Percentiles rank a stretch among this genome's conserved stretches.
phyloP scores from a whole-genome alignment of 108 stramenopile genomes.

The Parietichytrium sp. region DNA sequence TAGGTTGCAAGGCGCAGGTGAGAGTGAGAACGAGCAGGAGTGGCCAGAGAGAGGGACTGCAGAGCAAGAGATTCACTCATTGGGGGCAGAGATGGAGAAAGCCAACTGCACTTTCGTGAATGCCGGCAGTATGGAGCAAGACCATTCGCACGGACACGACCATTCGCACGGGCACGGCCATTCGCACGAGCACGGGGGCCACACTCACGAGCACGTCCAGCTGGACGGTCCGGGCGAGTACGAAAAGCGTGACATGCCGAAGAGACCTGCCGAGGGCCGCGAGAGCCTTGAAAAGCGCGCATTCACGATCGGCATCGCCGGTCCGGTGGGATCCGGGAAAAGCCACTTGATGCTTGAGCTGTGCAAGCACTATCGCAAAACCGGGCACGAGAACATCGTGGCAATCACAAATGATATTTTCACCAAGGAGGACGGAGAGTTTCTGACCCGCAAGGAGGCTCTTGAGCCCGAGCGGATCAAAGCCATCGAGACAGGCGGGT shows the following conservation, averaged over 20 bases:
- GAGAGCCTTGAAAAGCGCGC: slow-evolving; percentile 64
- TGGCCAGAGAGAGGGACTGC: too few species aligned
- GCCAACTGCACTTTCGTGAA: slow-evolving; percentile 27
- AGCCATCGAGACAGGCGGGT: slow-evolving; percentile 96
- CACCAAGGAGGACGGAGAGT: slow-evolving; percentile 95
- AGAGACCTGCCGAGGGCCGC: background rate
- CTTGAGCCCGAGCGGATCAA: slow-evolving; percentile 72
- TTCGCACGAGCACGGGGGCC: slow-evolving; percentile 47
- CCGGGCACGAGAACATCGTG: slow-evolving; percentile 38
- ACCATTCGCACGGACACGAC: background rate
- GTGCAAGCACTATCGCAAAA: slow-evolving; percentile 62
- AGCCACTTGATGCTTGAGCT: slow-evolving; percentile 79
- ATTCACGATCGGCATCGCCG: slow-evolving; percentile 88
- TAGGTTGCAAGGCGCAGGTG: too few species aligned
- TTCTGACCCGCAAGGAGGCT: slow-evolving; percentile 75
- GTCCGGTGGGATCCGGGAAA: slow-evolving; percentile 84
- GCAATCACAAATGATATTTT: slow-evolving; percentile 98
- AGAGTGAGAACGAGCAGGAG: too few species aligned
- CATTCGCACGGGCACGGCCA: slow-evolving; percentile 44
- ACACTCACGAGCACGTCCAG: slow-evolving; percentile 51
- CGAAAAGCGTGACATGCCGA: slow-evolving; percentile 49
- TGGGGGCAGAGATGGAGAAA: background rate
- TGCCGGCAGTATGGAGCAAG: background rate
- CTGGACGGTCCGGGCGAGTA: slow-evolving; percentile 42
- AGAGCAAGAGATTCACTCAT: too few species aligned